Evolutionary conservation across 2,329 filamentous ascomycete species (phyloP).

Genomic region (Paramyrothecium roridum): DNA sequence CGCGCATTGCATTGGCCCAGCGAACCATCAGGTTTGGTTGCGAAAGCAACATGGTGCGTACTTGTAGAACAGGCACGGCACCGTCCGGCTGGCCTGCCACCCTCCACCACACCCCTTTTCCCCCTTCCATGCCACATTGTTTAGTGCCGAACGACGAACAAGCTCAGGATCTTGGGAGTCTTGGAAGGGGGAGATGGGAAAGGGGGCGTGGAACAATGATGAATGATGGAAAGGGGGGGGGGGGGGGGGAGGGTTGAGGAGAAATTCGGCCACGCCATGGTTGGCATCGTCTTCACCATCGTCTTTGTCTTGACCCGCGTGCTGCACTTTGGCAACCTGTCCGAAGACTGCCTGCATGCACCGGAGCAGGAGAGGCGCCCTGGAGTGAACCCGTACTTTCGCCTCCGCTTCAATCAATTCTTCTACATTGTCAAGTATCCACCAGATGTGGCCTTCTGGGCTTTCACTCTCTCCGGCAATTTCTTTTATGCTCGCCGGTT

Average conservation of each 20-base stretch:
- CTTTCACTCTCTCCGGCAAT: slow-evolving; percentile 35
- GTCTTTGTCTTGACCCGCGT: slow-evolving; percentile 40
- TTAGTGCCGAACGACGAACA: background rate
- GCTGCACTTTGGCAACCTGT: slow-evolving; percentile 39
- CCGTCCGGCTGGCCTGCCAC: background rate
- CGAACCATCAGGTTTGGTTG: too few relatives aligned
- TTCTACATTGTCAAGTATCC: slow-evolving; percentile 46
- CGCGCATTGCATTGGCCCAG: too few relatives aligned
- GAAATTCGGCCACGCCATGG: slow-evolving; percentile 20
- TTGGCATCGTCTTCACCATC: slow-evolving; percentile 24
- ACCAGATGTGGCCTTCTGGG: slow-evolving; percentile 42
- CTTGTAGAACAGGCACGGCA: background rate
- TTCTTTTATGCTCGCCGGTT: slow-evolving; percentile 35
- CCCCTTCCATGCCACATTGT: background rate
- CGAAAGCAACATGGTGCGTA: too few relatives aligned
- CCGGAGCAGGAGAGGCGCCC: slow-evolving; percentile 29
- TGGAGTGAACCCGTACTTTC: slow-evolving; percentile 36
- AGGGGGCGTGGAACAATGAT: too few relatives aligned
- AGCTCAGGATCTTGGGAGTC: background rate
- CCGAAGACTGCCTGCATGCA: slow-evolving; percentile 37
- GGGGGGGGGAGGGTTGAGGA: too few relatives aligned
- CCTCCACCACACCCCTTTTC: background rate
- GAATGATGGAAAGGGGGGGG: too few relatives aligned
- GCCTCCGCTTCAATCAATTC: slow-evolving; percentile 36
- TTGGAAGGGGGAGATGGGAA: background rate